phyloP scores from a whole-genome alignment of 345 rosid genomes.

The Punica granatum region DNA sequence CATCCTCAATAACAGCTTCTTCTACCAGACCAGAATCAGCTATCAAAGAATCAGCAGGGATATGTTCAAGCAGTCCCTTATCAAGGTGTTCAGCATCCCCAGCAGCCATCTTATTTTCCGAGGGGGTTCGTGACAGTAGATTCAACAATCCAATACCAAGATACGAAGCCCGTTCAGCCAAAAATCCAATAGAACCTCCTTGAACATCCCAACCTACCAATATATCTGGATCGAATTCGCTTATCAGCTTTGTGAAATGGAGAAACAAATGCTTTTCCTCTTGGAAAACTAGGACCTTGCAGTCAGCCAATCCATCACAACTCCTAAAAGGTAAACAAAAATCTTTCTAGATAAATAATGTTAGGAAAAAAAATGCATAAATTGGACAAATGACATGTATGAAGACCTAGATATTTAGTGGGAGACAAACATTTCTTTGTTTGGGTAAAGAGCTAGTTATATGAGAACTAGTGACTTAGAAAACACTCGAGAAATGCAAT shows the following conservation, averaged over 20 bases:
- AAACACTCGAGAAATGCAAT: neutral
- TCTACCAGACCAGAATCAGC: constrained; percentile 33
- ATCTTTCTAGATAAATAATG: neutral
- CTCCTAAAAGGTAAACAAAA: constrained; percentile 33
- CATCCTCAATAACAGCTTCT: constrained; percentile 71
- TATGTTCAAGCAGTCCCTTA: constrained; percentile 25
- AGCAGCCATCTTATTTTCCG: constrained; percentile 24
- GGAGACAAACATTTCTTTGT: neutral
- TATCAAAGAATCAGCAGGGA: constrained; percentile 28
- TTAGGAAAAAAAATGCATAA: neutral
- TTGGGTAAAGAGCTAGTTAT: neutral
- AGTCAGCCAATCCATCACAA: constrained; percentile 61
- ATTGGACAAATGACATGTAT: neutral
- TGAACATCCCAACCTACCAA: constrained; percentile 94
- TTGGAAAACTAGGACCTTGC: constrained; percentile 40
- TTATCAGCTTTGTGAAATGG: constrained; percentile 41
- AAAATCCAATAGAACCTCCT: constrained; percentile 84
- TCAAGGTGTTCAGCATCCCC: constrained; percentile 26
- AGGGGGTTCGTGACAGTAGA: constrained; percentile 66
- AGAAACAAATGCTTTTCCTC: constrained; percentile 63
- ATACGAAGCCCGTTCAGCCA: constrained; percentile 94
- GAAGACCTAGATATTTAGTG: neutral
- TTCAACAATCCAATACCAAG: constrained; percentile 79
- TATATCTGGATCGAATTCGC: constrained; percentile 71
- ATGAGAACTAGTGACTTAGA: neutral